Evolutionary conservation across 164 flowering plant genomes (phyloP), one percentile per base, ranked within the genome.

Genomic region (Stephania cephalantha): DNA sequence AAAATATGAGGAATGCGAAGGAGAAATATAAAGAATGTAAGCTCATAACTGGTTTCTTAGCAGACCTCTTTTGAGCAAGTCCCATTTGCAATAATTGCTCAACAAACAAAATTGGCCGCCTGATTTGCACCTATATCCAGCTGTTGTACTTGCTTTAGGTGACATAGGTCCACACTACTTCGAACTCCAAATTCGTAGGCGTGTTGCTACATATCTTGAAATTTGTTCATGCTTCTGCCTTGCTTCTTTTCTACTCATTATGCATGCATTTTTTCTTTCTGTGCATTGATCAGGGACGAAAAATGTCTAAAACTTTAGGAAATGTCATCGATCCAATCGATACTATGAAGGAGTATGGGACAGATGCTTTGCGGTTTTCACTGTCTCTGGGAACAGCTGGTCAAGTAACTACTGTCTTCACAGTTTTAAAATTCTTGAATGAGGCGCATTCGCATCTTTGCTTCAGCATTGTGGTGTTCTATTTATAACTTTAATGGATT

Each of bases 251-350:
- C 72, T 75, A 9, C 52, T 77, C 67, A 6, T 52, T 31, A 55
- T 52, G 29, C 11, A 20, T 71, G 25, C 53, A 31, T 13, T 29
- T 31, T 22, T 12, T 68, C 35, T 7, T 20, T 30, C 25, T 17
- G 53, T 48, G 7, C 70, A 63, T 55, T 3, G 81, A 85, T 77
- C 88, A 95, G 97, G 99, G 99, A 44, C 80, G 94, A 29, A 95
- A 95, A 85, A 95, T 95, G 99, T 95, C 99, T 53, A 95, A 93
- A 79, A 83, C 97, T 48, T 82, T 95, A 71, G 99, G 97, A 64
- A 95, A 95, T 84, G 99, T 93, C 55, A 86, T 95, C 72, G 99
- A 95, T 81, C 99, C 99, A 70, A 69, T 93, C 78, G 95, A 93
- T 81, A 89, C 92, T 12, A 90, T 95, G 65, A 85, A 86, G 77